Evolutionary conservation across 805 yeast genomes (phyloP), one percentile per base, ranked within the genome.

Genomic region (Wickerhamomyces ciferrii): DNA sequence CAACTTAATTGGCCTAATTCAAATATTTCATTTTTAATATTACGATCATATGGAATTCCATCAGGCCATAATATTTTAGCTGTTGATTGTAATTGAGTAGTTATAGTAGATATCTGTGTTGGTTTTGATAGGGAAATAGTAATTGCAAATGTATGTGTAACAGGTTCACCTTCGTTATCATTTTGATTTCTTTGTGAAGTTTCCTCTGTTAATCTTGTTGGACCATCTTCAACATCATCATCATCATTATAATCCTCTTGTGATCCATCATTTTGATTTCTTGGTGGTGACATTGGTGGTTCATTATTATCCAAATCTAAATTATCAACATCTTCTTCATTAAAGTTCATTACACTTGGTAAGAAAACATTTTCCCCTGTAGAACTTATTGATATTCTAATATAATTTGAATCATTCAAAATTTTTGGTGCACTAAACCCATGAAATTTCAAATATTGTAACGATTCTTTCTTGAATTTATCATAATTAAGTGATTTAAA

Each of bases 121-220:
- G 70, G 74, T 43, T 69, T 72, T 21, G 62, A 56, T 1, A 78
- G 53, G 43, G 78, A 75, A 1, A 79, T 52, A 5, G 78, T 65
- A 2, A 79, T 68, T 0, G 79, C 84, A 51, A 79, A 68, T 2
- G 78, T 76, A 54, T 76, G 80, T 1, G 82, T 74, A 2, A 75
- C 60, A 2, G 55, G 71, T 10, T 72, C 74, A 2, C 61, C 60
- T 11, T 69, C 69, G 4, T 67, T 50, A 46, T 72, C 76, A 7
- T 45, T 27, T 21, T 70, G 64, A 29, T 60, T 61, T 2, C 71
- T 60, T 25, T 65, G 60, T 36, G 66, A 54, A 43, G 66, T 70
- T 48, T 68, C 68, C 1, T 74, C 71, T 32, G 25, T 27, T 17
- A n/a, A 69, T 17, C 21, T 17, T 15, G 18, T 29, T 6, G 20